These are phyloP conservation scores for Solanum bulbocastanum DNA, from an alignment of 257 asterid species.

Conservation along the genomic window DNA sequence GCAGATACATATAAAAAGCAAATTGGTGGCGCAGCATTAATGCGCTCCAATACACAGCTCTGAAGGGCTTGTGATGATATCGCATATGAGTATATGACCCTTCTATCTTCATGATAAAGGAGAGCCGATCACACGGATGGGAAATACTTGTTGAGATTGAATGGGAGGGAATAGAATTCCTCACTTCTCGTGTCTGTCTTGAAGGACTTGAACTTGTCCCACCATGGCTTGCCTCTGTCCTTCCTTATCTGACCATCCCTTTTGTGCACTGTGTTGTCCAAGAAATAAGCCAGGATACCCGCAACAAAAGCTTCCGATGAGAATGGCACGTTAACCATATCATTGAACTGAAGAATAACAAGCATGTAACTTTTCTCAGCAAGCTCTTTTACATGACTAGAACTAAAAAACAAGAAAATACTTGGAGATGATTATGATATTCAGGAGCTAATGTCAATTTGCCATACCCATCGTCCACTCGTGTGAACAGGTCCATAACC, in stretches of 20 bases:
- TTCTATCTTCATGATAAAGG: not conserved
- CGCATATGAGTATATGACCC: not conserved
- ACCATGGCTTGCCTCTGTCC: slow-evolving; percentile 94
- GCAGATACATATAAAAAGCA: not conserved
- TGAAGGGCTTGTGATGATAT: slow-evolving; percentile 1
- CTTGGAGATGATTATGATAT: not conserved
- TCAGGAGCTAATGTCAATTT: not conserved
- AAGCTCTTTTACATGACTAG: not conserved
- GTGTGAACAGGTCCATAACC: slow-evolving; percentile 84
- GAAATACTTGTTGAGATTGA: slow-evolving; percentile 85
- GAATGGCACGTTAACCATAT: slow-evolving; percentile 70
- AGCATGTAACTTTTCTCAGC: not conserved
- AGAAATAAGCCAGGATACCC: slow-evolving; percentile 65
- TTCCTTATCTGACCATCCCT: slow-evolving; percentile 51
- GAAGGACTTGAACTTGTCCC: slow-evolving; percentile 83
- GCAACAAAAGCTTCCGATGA: slow-evolving; percentile 93
- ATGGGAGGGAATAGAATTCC: slow-evolving; percentile 90
- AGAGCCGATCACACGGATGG: slow-evolving; percentile 51
- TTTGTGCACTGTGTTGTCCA: slow-evolving; percentile 79
- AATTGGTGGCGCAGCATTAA: not conserved
- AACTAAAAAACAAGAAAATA: not conserved
- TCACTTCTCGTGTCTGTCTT: slow-evolving; percentile 72
- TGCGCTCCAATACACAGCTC: not conserved
- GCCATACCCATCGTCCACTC: slow-evolving; percentile 73
- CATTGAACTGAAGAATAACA: slow-evolving; percentile 53